Base-by-base conservation (phyloP, 2,329 filamentous ascomycete species). In the Dothideomycetes sp. region DNA sequence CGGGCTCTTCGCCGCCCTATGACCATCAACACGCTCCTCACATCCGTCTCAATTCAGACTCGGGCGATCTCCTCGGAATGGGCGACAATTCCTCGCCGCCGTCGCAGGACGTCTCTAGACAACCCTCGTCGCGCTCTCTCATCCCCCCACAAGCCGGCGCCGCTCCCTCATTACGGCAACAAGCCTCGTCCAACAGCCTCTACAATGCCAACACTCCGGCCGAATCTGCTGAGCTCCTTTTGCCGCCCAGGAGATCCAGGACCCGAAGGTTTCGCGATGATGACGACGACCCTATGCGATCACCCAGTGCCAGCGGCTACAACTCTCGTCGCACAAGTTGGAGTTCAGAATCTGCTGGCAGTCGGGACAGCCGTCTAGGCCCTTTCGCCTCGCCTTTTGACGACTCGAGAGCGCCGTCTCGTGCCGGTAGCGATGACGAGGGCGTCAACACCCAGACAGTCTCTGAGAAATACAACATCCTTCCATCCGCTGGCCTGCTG, bases 391-490 rank as follows among this genome's bases (percentile, higher is more conserved):
- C 67, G 38, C 75, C 74, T 0, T 79, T 77, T 47, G 72, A 74
- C 43, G 75, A 80, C 45, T 76, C 73, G 4, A 63, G 69, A 47
- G 66, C 70, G 10, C 70, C 72, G 2, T 80, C 76, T 36, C 62
- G 72, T 45, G 65, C 72, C 15, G 74, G 69, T n/a, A 81, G 75
- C 50, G 75, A 81, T 27, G 76, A 81, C 18, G 72, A 79, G 15
- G 66, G 70, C 50, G 61, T 82, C 38, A 84, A 81, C 51, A 84
- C 79, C 0, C 79, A 84, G 60, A 83, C 79, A 1, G 79, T 84
- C 3, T 76, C 77, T 12, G 77, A 82, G 52, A 84, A 84, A 57
- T 84, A 79, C 58, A 82, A 81, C 52, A 83, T 84, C 38, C 66
- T 75, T 54, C 79, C 80, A 1, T 79, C 76, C 3, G 73, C 77